Percentiles rank a stretch among this genome's conserved stretches.
Conservation (phyloP, 2,329 filamentous ascomycete genomes). For the Aureobasidium sp. region DNA sequence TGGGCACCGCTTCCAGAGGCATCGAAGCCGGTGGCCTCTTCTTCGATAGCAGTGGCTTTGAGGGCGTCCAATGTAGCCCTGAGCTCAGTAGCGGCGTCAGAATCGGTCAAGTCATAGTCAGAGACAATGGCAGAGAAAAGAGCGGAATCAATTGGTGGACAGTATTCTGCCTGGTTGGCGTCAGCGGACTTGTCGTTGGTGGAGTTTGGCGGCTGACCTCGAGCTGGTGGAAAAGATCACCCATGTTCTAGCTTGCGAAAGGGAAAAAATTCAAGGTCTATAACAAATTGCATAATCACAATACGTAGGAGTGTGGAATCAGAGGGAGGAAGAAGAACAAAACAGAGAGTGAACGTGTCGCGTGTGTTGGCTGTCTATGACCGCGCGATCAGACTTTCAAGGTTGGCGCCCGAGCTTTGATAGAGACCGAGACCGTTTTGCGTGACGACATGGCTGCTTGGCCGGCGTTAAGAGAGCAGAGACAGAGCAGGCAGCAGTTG, state of each 20-base stretch:
- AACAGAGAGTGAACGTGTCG: not conserved
- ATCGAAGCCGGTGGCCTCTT: conserved; percentile 67
- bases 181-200: not conserved
- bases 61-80: conserved; percentile 56
- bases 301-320: not conserved
- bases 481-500: not conserved
- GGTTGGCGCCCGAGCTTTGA: conserved; percentile 4
- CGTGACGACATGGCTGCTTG: not conserved
- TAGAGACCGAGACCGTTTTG: not conserved
- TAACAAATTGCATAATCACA: conserved; percentile 11
- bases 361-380: conserved; percentile 7
- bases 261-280: not conserved
- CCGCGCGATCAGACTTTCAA: conserved; percentile 5
- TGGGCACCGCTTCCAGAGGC: conserved; percentile 59
- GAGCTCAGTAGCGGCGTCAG: conserved; percentile 45
- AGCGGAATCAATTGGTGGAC: conserved; percentile 66
- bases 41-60: conserved; percentile 52
- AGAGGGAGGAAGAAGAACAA: not conserved
- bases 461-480: not conserved
- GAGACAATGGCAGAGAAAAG: conserved; percentile 66
- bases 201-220: conserved; percentile 11
- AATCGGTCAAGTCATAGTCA: conserved; percentile 59
- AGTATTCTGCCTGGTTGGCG: conserved; percentile 55
- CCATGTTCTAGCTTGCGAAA: conserved; percentile 13
- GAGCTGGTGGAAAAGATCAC: conserved; percentile 12